Evolutionary conservation across 352 stramenopile genomes (phyloP).

Genomic region (Aphanomyces stellatus): DNA sequence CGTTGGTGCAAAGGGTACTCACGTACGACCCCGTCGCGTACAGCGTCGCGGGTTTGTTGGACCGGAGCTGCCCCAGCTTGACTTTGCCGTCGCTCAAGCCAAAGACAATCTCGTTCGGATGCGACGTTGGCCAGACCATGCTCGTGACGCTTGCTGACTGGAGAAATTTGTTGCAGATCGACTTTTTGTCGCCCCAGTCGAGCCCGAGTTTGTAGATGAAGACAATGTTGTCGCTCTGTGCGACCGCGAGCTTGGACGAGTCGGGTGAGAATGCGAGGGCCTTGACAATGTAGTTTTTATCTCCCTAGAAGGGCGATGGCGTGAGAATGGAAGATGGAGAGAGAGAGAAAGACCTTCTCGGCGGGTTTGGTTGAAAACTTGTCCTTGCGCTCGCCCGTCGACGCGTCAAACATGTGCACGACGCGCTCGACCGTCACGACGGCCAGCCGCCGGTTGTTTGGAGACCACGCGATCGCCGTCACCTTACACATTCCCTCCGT

Average conservation of each 20-base stretch:
- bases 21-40: conserved; percentile 84
- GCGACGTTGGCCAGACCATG: conserved; percentile 85
- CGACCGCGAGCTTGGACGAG: conserved; percentile 90
- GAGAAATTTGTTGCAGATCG: conserved; percentile 94
- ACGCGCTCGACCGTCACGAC: conserved; percentile 90
- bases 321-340: not conserved
- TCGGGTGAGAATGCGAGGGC: conserved; percentile 90
- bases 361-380: conserved; percentile 95
- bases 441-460: conserved; percentile 89
- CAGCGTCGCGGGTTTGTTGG: conserved; percentile 88
- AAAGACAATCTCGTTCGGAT: conserved; percentile 92
- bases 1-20: conserved; percentile 73
- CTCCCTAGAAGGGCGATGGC: conserved; percentile 28
- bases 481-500: conserved; percentile 89
- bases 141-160: conserved; percentile 77
- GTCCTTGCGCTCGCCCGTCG: conserved; percentile 88
- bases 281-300: conserved; percentile 92
- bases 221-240: conserved; percentile 94
- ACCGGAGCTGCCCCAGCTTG: conserved; percentile 88
- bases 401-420: conserved; percentile 89
- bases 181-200: conserved; percentile 94
- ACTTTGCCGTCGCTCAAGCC: conserved; percentile 91
- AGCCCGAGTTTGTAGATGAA: conserved; percentile 95
- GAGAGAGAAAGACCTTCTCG: conserved; percentile 54
- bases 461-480: conserved; percentile 87